Evolutionary conservation across 2,329 filamentous ascomycete species (phyloP).

Genomic region (Rugonectria rugulosa): DNA sequence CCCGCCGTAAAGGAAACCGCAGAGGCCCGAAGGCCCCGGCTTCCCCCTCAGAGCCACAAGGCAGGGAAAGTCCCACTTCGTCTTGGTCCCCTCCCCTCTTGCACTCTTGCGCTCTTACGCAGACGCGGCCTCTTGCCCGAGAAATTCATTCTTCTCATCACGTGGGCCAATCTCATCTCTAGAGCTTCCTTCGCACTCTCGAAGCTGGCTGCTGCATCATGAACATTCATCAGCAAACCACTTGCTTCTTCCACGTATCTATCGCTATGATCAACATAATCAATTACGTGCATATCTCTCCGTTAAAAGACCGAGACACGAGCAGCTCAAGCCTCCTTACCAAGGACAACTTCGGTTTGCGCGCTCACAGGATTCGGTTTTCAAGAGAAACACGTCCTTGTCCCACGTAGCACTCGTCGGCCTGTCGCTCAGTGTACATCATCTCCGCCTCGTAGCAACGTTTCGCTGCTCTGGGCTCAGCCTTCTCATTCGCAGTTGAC

Average conservation of each 20-base stretch:
- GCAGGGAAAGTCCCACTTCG: not conserved
- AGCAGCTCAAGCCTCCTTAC: not conserved
- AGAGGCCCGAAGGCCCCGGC: constrained; percentile 2
- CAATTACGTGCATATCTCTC: not conserved
- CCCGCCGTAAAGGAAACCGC: constrained; percentile 2
- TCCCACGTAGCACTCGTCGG: not conserved
- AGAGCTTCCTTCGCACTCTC: no score
- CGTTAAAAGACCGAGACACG: not conserved
- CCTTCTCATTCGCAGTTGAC: constrained; percentile 4
- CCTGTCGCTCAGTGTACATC: not conserved
- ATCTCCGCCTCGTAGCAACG: constrained; percentile 7
- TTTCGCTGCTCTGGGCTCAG: constrained; percentile 17
- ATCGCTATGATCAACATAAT: not conserved
- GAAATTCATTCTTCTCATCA: constrained; percentile 30
- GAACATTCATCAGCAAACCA: not conserved
- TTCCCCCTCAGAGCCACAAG: not conserved
- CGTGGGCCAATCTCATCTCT: constrained; percentile 23
- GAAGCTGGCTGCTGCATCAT: constrained; percentile 29
- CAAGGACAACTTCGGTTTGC: not conserved
- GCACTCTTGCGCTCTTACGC: no score
- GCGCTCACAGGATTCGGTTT: not conserved
- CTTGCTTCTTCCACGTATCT: not conserved
- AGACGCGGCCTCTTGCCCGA: constrained; percentile 33
- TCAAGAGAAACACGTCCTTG: not conserved
- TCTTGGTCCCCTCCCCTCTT: constrained; percentile 9